Conservation (phyloP, 768 basidiomycete genomes). For the Tylopilus rubrobrunneus region DNA sequence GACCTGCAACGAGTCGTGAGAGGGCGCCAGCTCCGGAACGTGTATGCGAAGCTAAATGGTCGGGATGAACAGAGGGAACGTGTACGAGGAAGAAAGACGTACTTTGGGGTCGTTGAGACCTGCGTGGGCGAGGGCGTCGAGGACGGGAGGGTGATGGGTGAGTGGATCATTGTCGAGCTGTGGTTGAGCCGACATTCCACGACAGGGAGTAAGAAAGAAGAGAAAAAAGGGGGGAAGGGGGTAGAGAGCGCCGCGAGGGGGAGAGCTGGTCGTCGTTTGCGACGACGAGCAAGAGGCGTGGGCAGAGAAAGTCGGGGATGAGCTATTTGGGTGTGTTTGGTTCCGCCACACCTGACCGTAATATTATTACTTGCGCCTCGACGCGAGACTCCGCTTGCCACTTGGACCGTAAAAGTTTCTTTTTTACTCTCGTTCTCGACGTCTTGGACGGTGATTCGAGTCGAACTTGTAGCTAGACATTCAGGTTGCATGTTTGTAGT, state of each 20-base stretch:
- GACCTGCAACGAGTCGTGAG: slow-evolving; percentile 25
- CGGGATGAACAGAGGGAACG: background rate
- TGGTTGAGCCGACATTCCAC: slow-evolving; percentile 39
- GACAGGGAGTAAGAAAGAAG: slow-evolving; percentile 8
- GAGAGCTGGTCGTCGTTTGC: slow-evolving; percentile 27
- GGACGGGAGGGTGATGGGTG: slow-evolving; percentile 29
- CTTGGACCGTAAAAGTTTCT: background rate
- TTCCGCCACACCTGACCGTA: slow-evolving; percentile 15
- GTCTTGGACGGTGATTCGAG: background rate
- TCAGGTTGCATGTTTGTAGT: slow-evolving; percentile 4
- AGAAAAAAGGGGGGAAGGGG: slow-evolving; percentile 7
- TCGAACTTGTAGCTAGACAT: background rate
- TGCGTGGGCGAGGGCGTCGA: slow-evolving; percentile 41
- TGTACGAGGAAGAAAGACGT: background rate
- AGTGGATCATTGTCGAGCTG: slow-evolving; percentile 35
- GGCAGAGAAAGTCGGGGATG: slow-evolving; percentile 23
- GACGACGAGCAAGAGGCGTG: slow-evolving; percentile 32
- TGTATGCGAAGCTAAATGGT: slow-evolving; percentile 43
- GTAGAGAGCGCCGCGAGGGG: background rate
- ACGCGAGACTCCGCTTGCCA: background rate
- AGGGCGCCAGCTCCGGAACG: slow-evolving; percentile 40
- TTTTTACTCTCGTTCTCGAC: background rate
- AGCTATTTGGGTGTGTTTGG: slow-evolving; percentile 22
- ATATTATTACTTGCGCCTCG: background rate
- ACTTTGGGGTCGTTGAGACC: slow-evolving; percentile 18